Conservation (phyloP, 495 filamentous ascomycete species). For the Pyrenula aspistea region DNA sequence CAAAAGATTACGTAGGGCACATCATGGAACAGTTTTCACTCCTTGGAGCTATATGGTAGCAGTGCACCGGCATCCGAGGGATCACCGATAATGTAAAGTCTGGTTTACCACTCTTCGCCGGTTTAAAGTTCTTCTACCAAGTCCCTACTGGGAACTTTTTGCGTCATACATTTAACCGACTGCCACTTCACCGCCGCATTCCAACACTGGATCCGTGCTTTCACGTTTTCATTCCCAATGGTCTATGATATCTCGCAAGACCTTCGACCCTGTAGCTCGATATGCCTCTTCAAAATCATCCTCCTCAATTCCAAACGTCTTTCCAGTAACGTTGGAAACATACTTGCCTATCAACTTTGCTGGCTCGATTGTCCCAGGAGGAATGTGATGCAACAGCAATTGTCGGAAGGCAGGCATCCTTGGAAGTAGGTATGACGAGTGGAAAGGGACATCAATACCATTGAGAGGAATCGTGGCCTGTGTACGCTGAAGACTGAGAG, state of each 20-base stretch:
- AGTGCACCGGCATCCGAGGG: no score
- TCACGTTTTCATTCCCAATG: no score
- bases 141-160: no score
- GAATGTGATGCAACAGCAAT: slow-evolving; percentile 12
- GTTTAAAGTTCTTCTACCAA: no score
- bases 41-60: no score
- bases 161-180: no score
- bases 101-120: no score
- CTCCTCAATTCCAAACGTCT: slow-evolving; percentile 53
- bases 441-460: slow-evolving; percentile 34
- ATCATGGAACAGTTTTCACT: no score
- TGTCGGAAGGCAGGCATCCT: slow-evolving; percentile 16
- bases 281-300: slow-evolving; percentile 90
- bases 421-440: slow-evolving; percentile 19
- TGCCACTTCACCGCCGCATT: no score
- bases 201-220: no score
- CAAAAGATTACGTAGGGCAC: no score
- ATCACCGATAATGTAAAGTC: no score
- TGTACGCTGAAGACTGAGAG: slow-evolving; percentile 12
- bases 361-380: slow-evolving; percentile 8
- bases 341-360: slow-evolving; percentile 20
- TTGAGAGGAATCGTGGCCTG: slow-evolving; percentile 22
- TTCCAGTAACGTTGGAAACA: slow-evolving; percentile 26
- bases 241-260: neutral
- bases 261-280: slow-evolving; percentile 39